phyloP scores from a whole-genome alignment of 208 protist genomes.

The Zelonia costaricensis region DNA sequence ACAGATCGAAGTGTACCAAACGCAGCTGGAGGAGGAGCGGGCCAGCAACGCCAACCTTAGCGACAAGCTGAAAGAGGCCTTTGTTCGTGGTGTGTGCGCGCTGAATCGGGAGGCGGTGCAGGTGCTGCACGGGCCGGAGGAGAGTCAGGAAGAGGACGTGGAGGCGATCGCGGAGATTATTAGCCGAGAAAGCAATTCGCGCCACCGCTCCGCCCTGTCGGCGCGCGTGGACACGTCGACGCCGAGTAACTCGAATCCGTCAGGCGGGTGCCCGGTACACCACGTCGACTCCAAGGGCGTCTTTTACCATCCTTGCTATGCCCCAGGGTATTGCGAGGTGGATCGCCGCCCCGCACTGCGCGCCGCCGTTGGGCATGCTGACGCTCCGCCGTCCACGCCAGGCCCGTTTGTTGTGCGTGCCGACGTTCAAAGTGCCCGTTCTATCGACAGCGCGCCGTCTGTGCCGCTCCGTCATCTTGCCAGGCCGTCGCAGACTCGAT shows the following conservation, averaged over 20 bases:
- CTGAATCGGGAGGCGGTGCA: slow-evolving; percentile 92
- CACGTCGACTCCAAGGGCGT: slow-evolving; percentile 32
- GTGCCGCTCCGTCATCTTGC: slow-evolving; percentile 7
- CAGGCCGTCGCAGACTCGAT: slow-evolving; percentile 10
- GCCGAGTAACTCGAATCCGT: neutral
- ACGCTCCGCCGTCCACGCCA: slow-evolving; percentile 11
- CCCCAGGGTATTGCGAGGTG: slow-evolving; percentile 30
- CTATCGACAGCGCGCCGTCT: slow-evolving; percentile 9
- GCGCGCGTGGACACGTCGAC: slow-evolving; percentile 2
- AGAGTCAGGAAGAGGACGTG: slow-evolving; percentile 36
- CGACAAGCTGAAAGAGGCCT: slow-evolving; percentile 72
- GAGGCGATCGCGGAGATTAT: slow-evolving; percentile 61
- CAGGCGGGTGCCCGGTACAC: slow-evolving; percentile 51
- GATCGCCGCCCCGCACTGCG: neutral
- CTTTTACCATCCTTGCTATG: slow-evolving; percentile 80
- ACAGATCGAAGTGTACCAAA: slow-evolving; percentile 38
- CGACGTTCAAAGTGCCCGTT: slow-evolving; percentile 25
- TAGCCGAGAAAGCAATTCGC: slow-evolving; percentile 20
- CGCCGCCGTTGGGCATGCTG: slow-evolving; percentile 1
- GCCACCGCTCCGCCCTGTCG: slow-evolving; percentile 1
- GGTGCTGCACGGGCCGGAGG: slow-evolving; percentile 54
- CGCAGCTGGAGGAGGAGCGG: slow-evolving; percentile 33
- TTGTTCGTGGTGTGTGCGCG: slow-evolving; percentile 87
- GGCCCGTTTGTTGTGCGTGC: slow-evolving; percentile 74
- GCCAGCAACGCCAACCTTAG: slow-evolving; percentile 47